Base-by-base conservation (phyloP, 306 rosid genomes). In the Dalbergia cochinchinensis region DNA sequence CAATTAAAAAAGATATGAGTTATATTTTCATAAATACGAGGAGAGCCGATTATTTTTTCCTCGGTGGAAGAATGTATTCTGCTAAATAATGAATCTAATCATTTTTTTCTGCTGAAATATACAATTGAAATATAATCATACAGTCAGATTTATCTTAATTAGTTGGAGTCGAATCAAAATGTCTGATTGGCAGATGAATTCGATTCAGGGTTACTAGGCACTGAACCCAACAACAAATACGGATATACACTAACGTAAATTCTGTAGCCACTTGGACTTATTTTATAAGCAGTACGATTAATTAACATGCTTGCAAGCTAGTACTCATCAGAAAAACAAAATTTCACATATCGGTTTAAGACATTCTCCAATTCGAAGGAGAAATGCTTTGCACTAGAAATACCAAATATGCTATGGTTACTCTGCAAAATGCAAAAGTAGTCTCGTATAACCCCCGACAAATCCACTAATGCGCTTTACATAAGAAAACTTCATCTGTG, bases 401-500 rank as follows among this genome's bases (percentile, higher is more conserved):
- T 34, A 7, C 13, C 18, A 11, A 39, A 66, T 41, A 66, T 42
- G 31, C 70, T 8, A 37, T 10, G 51, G 31, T 50, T 50, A 65
- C 18, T 51, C 31, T 26, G 58, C 10, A 8, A 54, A 11, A n/a
- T 65, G 53, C 33, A 18, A 44, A 44, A 9, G n/a, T 9, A 18
- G 50, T n/a, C 6, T 19, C 11, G 26, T 64, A 47, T 33, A n/a
- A 44, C 16, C 26, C 80, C 74, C 60, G 42, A 59, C 66, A 61
- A 61, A 34, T 79, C 58, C 85, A 54, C 69, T 22, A 79, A 73
- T 65, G 71, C 58, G 51, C 81, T 70, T 85, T 83, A 57, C 33
- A 31, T 7, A 31, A 34, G 69, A 31, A 33, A 65, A 74, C 20
- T 44, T 75, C 20, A 19, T 33, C 65, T 35, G 33, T 57, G 59